Percentiles rank a stretch among this genome's conserved stretches.
Evolutionary conservation across 257 asterid species (phyloP).

Genomic region (Nicotiana tomentosiformis): DNA sequence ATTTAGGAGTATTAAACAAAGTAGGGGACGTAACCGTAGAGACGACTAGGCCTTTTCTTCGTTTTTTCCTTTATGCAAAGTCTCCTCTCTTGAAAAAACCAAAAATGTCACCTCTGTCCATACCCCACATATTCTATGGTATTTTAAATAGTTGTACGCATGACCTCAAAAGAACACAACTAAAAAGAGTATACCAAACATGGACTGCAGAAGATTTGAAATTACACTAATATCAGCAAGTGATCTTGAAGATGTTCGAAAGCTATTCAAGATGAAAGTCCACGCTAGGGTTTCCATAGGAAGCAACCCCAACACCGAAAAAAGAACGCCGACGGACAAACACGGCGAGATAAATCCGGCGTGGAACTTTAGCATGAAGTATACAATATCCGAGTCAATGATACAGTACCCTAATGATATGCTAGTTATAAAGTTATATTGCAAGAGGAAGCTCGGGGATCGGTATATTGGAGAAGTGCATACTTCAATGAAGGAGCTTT

Average conservation of each 20-base stretch:
- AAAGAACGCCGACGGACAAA: constrained; percentile 29
- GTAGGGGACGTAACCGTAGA: neutral
- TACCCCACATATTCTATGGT: neutral
- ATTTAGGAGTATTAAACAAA: neutral
- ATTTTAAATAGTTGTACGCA: neutral
- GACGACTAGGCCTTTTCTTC: neutral
- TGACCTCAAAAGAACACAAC: neutral
- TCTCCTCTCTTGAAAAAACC: neutral
- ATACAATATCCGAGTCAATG: constrained; percentile 42
- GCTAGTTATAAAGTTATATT: constrained; percentile 43
- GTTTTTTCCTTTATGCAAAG: neutral
- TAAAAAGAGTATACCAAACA: neutral
- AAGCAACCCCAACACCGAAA: constrained; percentile 16
- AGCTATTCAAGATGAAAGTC: constrained; percentile 54
- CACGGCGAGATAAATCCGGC: constrained; percentile 47
- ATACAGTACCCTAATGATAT: constrained; percentile 23
- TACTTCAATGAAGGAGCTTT: constrained; percentile 53
- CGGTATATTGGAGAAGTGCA: constrained; percentile 65
- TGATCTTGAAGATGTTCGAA: constrained; percentile 46
- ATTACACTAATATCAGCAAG: constrained; percentile 53
- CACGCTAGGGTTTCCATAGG: constrained; percentile 56
- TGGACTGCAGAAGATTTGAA: neutral
- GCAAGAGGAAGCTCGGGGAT: constrained; percentile 61
- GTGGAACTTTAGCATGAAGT: constrained; percentile 57
- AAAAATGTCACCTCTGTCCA: neutral